Base-by-base conservation (phyloP, 139 green algal genomes). In the Chlamydomonas asymmetrica region DNA sequence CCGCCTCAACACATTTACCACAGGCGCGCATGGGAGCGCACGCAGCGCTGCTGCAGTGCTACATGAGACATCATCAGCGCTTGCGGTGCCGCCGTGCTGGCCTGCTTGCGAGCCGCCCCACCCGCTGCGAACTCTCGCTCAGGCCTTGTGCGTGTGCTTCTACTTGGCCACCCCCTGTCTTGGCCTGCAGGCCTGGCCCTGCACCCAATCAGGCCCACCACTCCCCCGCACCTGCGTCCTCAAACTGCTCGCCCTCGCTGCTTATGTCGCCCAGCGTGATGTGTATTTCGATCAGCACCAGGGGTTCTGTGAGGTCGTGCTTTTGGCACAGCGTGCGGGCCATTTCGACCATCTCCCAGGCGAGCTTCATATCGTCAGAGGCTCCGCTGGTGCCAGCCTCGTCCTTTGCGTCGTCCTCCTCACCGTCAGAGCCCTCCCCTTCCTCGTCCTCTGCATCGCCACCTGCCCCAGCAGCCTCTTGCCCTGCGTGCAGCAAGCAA, bases 291-390 rank as follows among this genome's bases (percentile, higher is more conserved):
- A 71, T 75, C 40, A 85, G 74, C 31, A 54, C 31, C 10, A 41
- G 75, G 1, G 71, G 71, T 5, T 50, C 1, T 41, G 31, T 49
- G 50, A 66, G 73, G n/a, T n/a, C n/a, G 40, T 69, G 18, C 41
- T 63, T 38, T 3, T 22, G 13, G 71, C 69, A 77, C 22, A 84
- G 78, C 38, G 84, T 16, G 34, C 73, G 73, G 3, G 81, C 67
- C 63, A 84, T 48, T 73, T 87, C 81, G 0, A 87, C 29, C 67
- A 89, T 82, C 67, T 90, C 84, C 85, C 85, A 93, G 10, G 88
- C 87, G 0, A 93, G 69, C 43, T 87, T 78, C 85, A 92, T 88
- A 73, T 93, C 88, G 32, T 77, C 60, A 3, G 6, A 8, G 8
- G 39, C 32, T 18, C 32, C 13, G 56, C 56, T 31, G 8, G 39